Evolutionary conservation across 2,329 filamentous ascomycete genomes (phyloP).

Genomic region (Verticillium nubilum): DNA sequence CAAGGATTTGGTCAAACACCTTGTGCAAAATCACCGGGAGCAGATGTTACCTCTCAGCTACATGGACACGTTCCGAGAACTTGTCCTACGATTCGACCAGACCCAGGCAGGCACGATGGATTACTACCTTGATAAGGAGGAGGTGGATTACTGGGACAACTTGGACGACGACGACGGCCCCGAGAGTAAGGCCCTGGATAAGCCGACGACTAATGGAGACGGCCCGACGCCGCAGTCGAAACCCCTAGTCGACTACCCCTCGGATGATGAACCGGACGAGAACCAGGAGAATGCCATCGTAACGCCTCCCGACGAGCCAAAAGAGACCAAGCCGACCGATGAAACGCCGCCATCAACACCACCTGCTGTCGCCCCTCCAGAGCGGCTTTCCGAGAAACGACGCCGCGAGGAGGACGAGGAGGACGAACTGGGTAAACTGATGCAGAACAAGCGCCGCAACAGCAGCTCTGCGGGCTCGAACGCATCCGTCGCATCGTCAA

Average conservation of each 20-base stretch:
- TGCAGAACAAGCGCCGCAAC: constrained; percentile 58
- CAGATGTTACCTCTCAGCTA: constrained; percentile 72
- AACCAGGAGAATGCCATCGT: constrained; percentile 51
- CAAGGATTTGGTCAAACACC: constrained; percentile 74
- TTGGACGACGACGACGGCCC: constrained; percentile 56
- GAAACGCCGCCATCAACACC: constrained; percentile 13
- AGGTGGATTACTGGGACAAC: constrained; percentile 91
- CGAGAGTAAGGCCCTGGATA: constrained; percentile 26
- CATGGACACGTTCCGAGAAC: constrained; percentile 74
- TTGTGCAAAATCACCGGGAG: constrained; percentile 80
- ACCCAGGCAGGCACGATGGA: constrained; percentile 63
- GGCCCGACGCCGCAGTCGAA: constrained; percentile 48
- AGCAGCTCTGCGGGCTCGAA: constrained; percentile 45
- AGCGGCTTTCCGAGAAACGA: constrained; percentile 82
- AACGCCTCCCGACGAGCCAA: constrained; percentile 15
- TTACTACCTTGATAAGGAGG: constrained; percentile 69
- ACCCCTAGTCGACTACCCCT: constrained; percentile 85
- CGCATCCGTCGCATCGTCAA: constrained; percentile 24
- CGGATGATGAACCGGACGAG: constrained; percentile 71
- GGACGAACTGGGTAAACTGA: constrained; percentile 82
- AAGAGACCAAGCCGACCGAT: constrained; percentile 12
- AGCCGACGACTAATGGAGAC: constrained; percentile 51
- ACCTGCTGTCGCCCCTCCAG: constrained; percentile 53
- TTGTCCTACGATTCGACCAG: constrained; percentile 75
- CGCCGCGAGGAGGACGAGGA: constrained; percentile 91